These are phyloP conservation scores for Globisporangium paroecandrum DNA, from an alignment of 352 stramenopile genomes.

Conservation along the genomic window DNA sequence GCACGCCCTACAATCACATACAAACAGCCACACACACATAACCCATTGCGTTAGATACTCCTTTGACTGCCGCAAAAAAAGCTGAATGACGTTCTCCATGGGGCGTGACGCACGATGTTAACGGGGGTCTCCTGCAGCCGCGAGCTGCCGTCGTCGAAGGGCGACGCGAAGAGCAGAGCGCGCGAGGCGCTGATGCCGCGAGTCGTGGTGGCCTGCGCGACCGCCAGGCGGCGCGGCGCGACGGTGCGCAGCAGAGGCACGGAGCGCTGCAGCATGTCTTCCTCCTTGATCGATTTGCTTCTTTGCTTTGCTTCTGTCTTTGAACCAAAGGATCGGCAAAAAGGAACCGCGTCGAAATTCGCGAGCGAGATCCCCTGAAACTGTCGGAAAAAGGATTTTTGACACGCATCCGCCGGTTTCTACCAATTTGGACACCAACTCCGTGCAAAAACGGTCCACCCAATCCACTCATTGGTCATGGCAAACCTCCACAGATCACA, in stretches of 20 bases:
- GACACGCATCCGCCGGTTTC: background rate
- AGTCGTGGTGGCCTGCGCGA: background rate
- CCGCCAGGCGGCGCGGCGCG: background rate
- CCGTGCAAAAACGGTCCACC: background rate
- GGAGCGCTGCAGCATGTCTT: conserved; percentile 10
- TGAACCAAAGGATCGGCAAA: background rate
- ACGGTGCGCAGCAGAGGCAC: conserved; percentile 3
- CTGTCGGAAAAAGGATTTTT: background rate
- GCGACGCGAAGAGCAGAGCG: conserved; percentile 19
- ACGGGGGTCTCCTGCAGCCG: conserved; percentile 46
- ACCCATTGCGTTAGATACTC: background rate
- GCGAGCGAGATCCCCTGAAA: background rate
- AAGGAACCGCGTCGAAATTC: background rate
- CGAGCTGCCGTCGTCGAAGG: conserved; percentile 43
- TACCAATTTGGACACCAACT: background rate
- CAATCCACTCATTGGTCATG: background rate
- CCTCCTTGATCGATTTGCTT: too few species aligned
- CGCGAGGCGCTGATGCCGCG: conserved; percentile 26
- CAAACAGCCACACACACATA: background rate
- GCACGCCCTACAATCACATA: conserved; percentile 45
- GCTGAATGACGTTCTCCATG: background rate
- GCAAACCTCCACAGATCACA: conserved; percentile 4
- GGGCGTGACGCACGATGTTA: conserved; percentile 43
- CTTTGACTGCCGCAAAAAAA: background rate
- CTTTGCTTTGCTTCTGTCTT: background rate